A percentile compares a stretch with the other conserved stretches of the same genome.
Conservation (phyloP, 768 basidiomycete genomes). For the Hebeloma cylindrosporum region DNA sequence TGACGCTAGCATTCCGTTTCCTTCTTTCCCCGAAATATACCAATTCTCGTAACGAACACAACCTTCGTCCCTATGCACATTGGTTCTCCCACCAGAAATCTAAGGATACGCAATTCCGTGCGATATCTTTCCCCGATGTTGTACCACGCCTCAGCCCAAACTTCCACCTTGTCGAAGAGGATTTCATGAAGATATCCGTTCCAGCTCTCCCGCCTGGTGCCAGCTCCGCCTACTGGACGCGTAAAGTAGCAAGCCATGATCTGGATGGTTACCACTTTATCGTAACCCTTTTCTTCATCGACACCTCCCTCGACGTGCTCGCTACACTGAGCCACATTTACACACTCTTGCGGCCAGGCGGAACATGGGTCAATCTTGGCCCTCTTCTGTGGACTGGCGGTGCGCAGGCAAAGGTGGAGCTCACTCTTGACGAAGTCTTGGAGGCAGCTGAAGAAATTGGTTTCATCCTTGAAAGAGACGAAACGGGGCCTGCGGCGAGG, state of each 20-base stretch:
- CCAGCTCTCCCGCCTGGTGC: too few relatives aligned
- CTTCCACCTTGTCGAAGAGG: constrained; percentile 52
- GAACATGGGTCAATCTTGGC: constrained; percentile 71
- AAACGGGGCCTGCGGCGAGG: constrained; percentile 22
- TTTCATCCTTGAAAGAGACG: constrained; percentile 41
- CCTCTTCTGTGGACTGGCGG: constrained; percentile 65
- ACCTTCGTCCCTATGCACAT: constrained; percentile 58
- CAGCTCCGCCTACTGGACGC: constrained; percentile 16
- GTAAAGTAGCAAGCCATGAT: background rate
- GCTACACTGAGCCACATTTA: constrained; percentile 58
- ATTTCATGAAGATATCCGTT: constrained; percentile 48
- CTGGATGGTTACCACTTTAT: constrained; percentile 54
- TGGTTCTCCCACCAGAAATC: constrained; percentile 71
- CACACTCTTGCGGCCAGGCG: constrained; percentile 56
- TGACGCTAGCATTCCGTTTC: constrained; percentile 61
- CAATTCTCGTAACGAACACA: constrained; percentile 43
- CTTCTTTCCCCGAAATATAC: constrained; percentile 52
- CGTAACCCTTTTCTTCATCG: constrained; percentile 67
- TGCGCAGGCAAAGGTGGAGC: constrained; percentile 52
- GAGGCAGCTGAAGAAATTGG: constrained; percentile 52
- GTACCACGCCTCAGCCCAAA: constrained; percentile 46
- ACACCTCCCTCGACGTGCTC: constrained; percentile 56
- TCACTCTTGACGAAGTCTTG: constrained; percentile 66
- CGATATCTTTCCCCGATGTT: constrained; percentile 58
- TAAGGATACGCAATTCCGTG: constrained; percentile 48